Evolutionary conservation across 768 basidiomycete species (phyloP), one percentile per base, ranked within the genome.

Genomic region (Rhodocollybia butyracea): DNA sequence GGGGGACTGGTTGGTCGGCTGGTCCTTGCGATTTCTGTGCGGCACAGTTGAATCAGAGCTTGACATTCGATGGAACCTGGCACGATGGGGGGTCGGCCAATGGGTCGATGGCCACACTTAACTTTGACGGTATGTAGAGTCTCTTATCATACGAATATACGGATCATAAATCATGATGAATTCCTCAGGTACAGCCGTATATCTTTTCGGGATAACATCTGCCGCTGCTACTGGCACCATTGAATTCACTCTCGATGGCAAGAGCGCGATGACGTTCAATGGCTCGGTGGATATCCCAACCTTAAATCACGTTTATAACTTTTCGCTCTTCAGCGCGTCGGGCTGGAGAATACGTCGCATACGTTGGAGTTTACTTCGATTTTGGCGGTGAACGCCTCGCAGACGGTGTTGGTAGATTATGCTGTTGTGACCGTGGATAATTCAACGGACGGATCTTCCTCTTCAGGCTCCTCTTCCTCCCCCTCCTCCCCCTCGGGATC

Each of bases 351-450:
- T 24, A 24, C 21, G 11, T 26, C 34, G 3, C 48, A 50, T 26
- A n/a, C 31, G 48, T 17, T 50, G 34, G 32, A 24, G 15, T 39
- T 50, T 15, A 50, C 48, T 11, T 11, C 48, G 32, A 24, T 50
- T 19, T 17, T 50, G 22, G 48, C 31, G 5, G 19, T 13, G 11
- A 50, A 50, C 38, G 38, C 19, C 12, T 50, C 48, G 5, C 48
- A 50, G 34, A 50, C 48, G 2, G 48, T 50, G 31, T 34, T 50
- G 36, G 27, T 50, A 24, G 48, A 50, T 34, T 50, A 50, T n/a
- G 48, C 48, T 4, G 17, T 38, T 50, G 48, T 50, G n/a, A 50
- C 48, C 10, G 13, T 21, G 15, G 34, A 50, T 30, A 26, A 38
- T 30, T 36, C n/a, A n/a, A n/a, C 34, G 43, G 24, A 12, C 11